Percentiles rank a stretch among this genome's conserved stretches.
Evolutionary conservation across 2,329 filamentous ascomycete genomes (phyloP).

Genomic region (Byssothecium circinans): DNA sequence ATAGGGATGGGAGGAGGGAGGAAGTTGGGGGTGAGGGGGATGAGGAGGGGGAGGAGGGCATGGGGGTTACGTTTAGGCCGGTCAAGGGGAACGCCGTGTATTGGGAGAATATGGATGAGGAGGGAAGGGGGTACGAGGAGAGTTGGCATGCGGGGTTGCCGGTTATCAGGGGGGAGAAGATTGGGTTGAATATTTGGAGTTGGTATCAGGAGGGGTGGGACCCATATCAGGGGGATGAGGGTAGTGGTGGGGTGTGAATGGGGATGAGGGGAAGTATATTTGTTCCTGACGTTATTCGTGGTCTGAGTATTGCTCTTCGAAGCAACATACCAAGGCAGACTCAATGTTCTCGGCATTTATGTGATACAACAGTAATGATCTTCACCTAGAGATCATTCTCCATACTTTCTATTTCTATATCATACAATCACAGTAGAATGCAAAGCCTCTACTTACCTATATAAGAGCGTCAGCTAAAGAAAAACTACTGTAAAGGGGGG

Average conservation of each 20-base stretch:
- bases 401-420: too few relatives aligned
- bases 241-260: not conserved
- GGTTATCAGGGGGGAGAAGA: slow-evolving; percentile 58
- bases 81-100: slow-evolving; percentile 62
- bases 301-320: too few relatives aligned
- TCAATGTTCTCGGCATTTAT: too few relatives aligned
- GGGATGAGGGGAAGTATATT: not conserved
- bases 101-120: slow-evolving; percentile 61
- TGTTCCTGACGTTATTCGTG: too few relatives aligned
- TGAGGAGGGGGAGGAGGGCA: slow-evolving; percentile 18
- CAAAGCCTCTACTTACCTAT: too few relatives aligned
- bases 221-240: slow-evolving; percentile 6
- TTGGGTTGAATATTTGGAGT: slow-evolving; percentile 67
- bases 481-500: too few relatives aligned
- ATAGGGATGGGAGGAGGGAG: slow-evolving; percentile 14
- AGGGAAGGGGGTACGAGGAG: slow-evolving; percentile 60
- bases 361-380: too few relatives aligned
- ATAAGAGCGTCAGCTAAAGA: too few relatives aligned
- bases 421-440: too few relatives aligned
- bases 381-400: too few relatives aligned
- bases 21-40: slow-evolving; percentile 18
- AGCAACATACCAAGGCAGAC: too few relatives aligned
- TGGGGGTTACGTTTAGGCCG: slow-evolving; percentile 61
- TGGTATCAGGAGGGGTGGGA: slow-evolving; percentile 55
- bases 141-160: slow-evolving; percentile 65